Conservation (phyloP, 345 rosid species). For the Rhizophora apiculata region DNA sequence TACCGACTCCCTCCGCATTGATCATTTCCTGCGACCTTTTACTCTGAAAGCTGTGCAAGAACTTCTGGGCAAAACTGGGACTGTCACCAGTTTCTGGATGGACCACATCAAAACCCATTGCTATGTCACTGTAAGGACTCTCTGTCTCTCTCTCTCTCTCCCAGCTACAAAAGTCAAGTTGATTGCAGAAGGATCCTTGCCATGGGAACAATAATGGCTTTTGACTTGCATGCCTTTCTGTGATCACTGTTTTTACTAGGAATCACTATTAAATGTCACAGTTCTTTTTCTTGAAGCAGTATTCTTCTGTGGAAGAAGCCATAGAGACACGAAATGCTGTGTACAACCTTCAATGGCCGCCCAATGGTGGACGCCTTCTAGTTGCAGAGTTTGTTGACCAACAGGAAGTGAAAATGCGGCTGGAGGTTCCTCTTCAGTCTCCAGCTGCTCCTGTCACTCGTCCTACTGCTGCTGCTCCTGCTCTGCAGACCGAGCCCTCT, state of each 20-base stretch:
- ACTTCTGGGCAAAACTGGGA: constrained; percentile 85
- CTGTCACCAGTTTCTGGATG: constrained; percentile 86
- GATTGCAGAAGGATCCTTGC: too few species aligned
- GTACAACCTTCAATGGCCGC: constrained; percentile 90
- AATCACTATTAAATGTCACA: not conserved
- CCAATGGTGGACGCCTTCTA: constrained; percentile 86
- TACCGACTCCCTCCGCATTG: constrained; percentile 79
- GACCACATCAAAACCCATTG: constrained; percentile 97
- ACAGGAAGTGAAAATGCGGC: constrained; percentile 63
- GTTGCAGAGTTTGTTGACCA: constrained; percentile 84
- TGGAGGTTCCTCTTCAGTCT: constrained; percentile 57
- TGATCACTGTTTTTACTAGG: not conserved
- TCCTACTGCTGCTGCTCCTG: constrained; percentile 26
- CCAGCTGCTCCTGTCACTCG: constrained; percentile 37
- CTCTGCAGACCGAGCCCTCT: constrained; percentile 45
- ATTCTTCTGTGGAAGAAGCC: constrained; percentile 84
- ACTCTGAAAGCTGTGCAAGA: constrained; percentile 97
- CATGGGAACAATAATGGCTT: not conserved
- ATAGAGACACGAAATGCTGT: constrained; percentile 78
- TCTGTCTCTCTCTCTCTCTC: not conserved
- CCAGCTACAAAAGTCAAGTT: too few species aligned
- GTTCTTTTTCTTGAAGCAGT: constrained; percentile 50
- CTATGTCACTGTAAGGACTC: constrained; percentile 69
- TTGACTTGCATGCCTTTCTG: not conserved
- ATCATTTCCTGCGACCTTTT: constrained; percentile 89